Base-by-base conservation (phyloP, 164 flowering plant genomes). In the Stephania yunnanensis region DNA sequence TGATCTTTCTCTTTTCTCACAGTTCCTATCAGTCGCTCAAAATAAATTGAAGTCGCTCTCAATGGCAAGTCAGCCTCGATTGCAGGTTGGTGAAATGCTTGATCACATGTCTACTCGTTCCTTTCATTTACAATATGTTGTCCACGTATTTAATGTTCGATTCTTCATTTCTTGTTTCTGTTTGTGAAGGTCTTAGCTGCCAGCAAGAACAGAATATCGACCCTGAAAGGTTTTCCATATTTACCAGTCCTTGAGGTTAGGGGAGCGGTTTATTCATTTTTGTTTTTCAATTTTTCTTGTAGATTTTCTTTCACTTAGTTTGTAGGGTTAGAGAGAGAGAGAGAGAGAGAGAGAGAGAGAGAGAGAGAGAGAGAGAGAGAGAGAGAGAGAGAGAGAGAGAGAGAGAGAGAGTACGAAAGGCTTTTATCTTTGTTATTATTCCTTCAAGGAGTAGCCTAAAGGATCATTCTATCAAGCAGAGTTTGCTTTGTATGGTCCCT, bases 11-110 rank as follows among this genome's bases (percentile, higher is more conserved):
- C 13, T 25, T 55, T 68, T 45, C 42, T 36, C 42, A 25, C 84
- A 96, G 99, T 96, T 96, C 79, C 92, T 96, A 25, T 96, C 99
- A 52, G 97, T 96, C 77, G 99, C 98, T 68, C 99, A 96, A 83
- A 96, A 96, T 85, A 92, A 87, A 81, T 81, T 96, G 69, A 96
- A 90, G 83, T 91, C 99, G 70, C 94, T 96, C 68, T 82, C 93
- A 71, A 96, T 96, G 99, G 97, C 98, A 50, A 89, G 91, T 80
- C 99, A 96, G 80, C 99, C 99, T 80, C 93, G 98, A 20, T 82
- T 96, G 65, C 97, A 96, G 98, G 99, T 95, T 36, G 4, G 2
- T 36, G 42, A 36, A 36, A 36, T 36, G 71, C 74, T 79, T 67
- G 61, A 15, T 75, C n/a, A 58, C 70, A 7, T 45, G 63, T 76